A percentile compares a stretch with the other conserved stretches of the same genome.
phyloP scores from a whole-genome alignment of 2,329 filamentous ascomycete species.

The Epichloe gansuensis region DNA sequence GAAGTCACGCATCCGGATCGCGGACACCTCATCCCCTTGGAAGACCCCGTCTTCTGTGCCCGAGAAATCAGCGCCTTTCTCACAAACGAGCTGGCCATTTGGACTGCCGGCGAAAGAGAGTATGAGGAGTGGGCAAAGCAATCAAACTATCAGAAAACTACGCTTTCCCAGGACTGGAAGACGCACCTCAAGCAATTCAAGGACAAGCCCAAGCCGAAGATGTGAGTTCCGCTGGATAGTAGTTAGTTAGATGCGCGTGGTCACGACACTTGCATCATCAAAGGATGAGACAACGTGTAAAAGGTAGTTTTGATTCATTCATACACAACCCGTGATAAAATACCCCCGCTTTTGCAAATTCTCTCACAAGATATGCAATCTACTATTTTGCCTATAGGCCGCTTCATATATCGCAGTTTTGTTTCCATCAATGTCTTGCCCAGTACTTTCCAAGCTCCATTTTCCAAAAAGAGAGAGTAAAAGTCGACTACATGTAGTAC shows the following conservation, averaged over 20 bases:
- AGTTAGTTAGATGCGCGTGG: too few relatives aligned
- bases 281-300: too few relatives aligned
- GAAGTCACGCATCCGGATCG: conserved; percentile 50
- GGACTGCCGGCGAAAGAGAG: conserved; percentile 42
- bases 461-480: rapidly evolving
- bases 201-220: conserved; percentile 14
- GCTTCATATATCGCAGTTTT: too few relatives aligned
- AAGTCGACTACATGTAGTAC: conserved; percentile 32
- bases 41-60: conserved; percentile 57
- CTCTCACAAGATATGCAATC: too few relatives aligned
- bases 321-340: too few relatives aligned
- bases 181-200: conserved; percentile 32
- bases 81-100: conserved; percentile 40
- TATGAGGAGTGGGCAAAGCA: conserved; percentile 45
- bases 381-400: too few relatives aligned
- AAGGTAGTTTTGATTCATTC: too few relatives aligned
- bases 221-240: conserved; percentile 9
- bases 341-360: too few relatives aligned
- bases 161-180: conserved; percentile 36
- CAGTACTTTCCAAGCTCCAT: background rate
- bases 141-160: conserved; percentile 40
- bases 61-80: conserved; percentile 46
- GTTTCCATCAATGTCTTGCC: background rate
- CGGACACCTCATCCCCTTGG: conserved; percentile 79
- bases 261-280: too few relatives aligned